Percentiles rank a stretch among this genome's conserved stretches.
These are phyloP conservation scores for Atkinsonella hypoxylon DNA, from an alignment of 2,329 filamentous ascomycete genomes.

Conservation along the genomic window DNA sequence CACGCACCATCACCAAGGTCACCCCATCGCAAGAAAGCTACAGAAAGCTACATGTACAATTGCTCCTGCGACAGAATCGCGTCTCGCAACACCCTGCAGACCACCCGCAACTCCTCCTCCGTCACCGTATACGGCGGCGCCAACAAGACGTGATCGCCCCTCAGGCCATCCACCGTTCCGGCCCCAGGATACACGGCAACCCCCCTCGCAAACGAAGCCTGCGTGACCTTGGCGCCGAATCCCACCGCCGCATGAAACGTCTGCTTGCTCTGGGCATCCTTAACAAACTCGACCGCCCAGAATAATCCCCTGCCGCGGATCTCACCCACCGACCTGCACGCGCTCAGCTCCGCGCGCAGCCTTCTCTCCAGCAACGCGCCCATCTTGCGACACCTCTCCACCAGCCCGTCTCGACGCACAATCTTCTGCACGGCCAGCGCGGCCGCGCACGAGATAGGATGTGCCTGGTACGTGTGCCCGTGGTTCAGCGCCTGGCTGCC, in stretches of 20 bases:
- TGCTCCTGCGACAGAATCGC: background rate
- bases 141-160: conserved; percentile 29
- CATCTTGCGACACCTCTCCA: conserved; percentile 44
- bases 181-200: conserved; percentile 49
- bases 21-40: too few species aligned
- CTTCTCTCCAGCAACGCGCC: conserved; percentile 34
- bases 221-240: conserved; percentile 17
- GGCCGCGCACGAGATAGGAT: conserved; percentile 13
- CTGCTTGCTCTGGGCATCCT: conserved; percentile 21
- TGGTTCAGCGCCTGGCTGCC: conserved; percentile 9
- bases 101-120: background rate
- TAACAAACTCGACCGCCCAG: conserved; percentile 35
- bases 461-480: conserved; percentile 17
- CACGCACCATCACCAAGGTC: too few species aligned
- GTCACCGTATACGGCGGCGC: conserved; percentile 57
- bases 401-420: conserved; percentile 41
- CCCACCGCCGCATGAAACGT: conserved; percentile 20
- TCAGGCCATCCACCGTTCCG: conserved; percentile 46
- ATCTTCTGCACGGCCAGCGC: conserved; percentile 26
- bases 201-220: conserved; percentile 17
- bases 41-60: background rate
- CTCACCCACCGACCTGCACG: conserved; percentile 42
- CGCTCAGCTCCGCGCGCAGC: conserved; percentile 29
- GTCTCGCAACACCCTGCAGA: background rate
- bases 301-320: conserved; percentile 47